Evolutionary conservation across 768 basidiomycete species (phyloP).

Genomic region (Lactarius vividus): DNA sequence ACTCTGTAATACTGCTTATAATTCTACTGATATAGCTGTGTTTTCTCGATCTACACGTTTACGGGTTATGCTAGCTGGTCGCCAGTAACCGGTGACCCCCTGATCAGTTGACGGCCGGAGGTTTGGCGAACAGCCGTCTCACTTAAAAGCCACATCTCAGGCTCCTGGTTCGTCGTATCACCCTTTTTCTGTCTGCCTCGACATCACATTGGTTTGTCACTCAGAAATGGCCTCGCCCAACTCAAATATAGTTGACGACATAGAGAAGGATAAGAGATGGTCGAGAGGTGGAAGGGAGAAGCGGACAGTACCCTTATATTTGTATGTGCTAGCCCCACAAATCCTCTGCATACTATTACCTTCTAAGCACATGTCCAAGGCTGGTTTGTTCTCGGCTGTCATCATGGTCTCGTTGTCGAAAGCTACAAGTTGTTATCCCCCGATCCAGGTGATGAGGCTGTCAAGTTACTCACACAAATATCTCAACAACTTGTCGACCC

Average conservation of each 20-base stretch:
- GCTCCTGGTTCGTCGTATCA: not conserved
- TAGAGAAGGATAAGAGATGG: slow-evolving; percentile 2
- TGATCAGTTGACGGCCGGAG: too few species aligned
- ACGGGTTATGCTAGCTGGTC: too few species aligned
- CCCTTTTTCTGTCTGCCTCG: not conserved
- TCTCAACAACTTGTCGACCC: not conserved
- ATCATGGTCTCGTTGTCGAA: slow-evolving; percentile 15
- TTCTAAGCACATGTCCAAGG: not conserved
- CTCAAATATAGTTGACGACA: not conserved
- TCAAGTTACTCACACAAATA: not conserved
- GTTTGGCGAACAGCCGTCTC: not conserved
- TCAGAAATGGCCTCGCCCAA: not conserved
- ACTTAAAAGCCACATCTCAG: not conserved
- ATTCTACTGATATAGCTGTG: too few species aligned
- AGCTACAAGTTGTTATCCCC: slow-evolving; percentile 16
- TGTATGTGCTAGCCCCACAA: not conserved
- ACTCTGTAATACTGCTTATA: too few species aligned
- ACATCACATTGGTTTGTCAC: not conserved
- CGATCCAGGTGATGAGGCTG: not conserved
- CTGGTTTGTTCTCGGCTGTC: slow-evolving; percentile 22
- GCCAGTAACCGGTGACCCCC: too few species aligned
- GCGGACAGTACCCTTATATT: slow-evolving; percentile 1
- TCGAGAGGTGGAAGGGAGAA: not conserved
- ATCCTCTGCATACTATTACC: not conserved
- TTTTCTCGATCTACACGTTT: too few species aligned